A percentile compares a stretch with the other conserved stretches of the same genome.
Conservation (phyloP, 345 rosid genomes). For the Raphanus raphanistrum region DNA sequence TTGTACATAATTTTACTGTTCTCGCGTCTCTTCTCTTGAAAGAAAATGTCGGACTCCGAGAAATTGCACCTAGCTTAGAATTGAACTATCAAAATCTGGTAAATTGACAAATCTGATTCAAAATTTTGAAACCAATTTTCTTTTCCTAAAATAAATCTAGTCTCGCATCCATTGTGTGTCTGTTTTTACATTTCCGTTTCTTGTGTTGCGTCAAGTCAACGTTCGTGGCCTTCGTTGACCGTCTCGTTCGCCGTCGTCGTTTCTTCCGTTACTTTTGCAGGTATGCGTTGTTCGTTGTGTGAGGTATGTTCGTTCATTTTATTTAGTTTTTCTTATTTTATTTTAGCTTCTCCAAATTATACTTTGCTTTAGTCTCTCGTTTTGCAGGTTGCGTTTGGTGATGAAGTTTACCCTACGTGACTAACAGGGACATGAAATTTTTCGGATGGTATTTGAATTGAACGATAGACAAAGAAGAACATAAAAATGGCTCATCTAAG, state of each 20-base stretch:
- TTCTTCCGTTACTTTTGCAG: slow-evolving; percentile 14
- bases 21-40: neutral
- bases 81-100: slow-evolving; percentile 1
- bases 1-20: slow-evolving; percentile 36
- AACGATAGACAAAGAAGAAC: neutral
- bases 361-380: neutral
- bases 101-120: neutral
- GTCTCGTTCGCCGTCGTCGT: slow-evolving; percentile 11
- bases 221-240: slow-evolving; percentile 17
- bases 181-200: neutral
- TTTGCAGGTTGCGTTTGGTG: slow-evolving; percentile 22
- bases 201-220: slow-evolving; percentile 30
- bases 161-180: slow-evolving; percentile 9
- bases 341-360: neutral
- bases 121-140: neutral
- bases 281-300: slow-evolving; percentile 28
- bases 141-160: neutral
- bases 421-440: slow-evolving; percentile 10
- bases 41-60: neutral
- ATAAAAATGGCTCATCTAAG: neutral
- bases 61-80: neutral
- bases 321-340: neutral
- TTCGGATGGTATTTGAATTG: neutral
- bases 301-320: slow-evolving; percentile 23
- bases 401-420: slow-evolving; percentile 3